phyloP scores from a whole-genome alignment of 768 basidiomycete genomes.

The Suillus sp. region DNA sequence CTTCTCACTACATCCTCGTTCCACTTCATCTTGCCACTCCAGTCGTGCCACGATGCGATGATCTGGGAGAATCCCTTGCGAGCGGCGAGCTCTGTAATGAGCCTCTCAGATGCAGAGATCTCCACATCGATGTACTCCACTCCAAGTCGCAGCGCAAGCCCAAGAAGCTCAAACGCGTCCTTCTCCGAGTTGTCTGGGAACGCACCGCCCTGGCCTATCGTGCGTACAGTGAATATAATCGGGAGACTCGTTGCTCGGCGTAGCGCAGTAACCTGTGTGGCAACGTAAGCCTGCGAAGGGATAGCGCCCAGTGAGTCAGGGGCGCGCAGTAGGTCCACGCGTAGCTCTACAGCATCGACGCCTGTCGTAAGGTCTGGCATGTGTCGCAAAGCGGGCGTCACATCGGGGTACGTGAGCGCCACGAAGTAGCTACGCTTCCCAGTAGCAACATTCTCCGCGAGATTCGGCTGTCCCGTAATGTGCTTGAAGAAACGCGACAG shows the following conservation, averaged over 20 bases:
- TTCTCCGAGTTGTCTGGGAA: slow-evolving; percentile 80
- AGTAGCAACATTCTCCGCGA: slow-evolving; percentile 50
- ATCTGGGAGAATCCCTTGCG: slow-evolving; percentile 76
- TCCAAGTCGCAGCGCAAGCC: slow-evolving; percentile 77
- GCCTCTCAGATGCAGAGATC: slow-evolving; percentile 66
- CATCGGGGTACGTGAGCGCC: slow-evolving; percentile 88
- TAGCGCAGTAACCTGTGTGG: slow-evolving; percentile 76
- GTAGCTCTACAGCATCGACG: slow-evolving; percentile 90
- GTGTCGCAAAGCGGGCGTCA: slow-evolving; percentile 64
- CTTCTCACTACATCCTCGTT: slow-evolving; percentile 61
- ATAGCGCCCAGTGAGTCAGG: slow-evolving; percentile 52
- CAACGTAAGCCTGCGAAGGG: slow-evolving; percentile 72
- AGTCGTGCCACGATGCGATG: slow-evolving; percentile 95
- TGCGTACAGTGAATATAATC: slow-evolving; percentile 90
- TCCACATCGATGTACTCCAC: slow-evolving; percentile 96
- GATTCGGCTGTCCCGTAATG: slow-evolving; percentile 74
- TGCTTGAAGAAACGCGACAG: slow-evolving; percentile 87
- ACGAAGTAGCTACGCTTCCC: slow-evolving; percentile 88
- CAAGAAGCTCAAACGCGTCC: slow-evolving; percentile 73
- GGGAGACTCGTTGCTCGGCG: slow-evolving; percentile 80
- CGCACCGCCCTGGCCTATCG: slow-evolving; percentile 84
- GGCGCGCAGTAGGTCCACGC: slow-evolving; percentile 83
- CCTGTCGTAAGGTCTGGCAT: slow-evolving; percentile 79
- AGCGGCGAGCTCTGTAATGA: slow-evolving; percentile 57
- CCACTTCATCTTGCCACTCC: slow-evolving; percentile 87